phyloP scores from a whole-genome alignment of 768 basidiomycete species.

The Boletus sp. region DNA sequence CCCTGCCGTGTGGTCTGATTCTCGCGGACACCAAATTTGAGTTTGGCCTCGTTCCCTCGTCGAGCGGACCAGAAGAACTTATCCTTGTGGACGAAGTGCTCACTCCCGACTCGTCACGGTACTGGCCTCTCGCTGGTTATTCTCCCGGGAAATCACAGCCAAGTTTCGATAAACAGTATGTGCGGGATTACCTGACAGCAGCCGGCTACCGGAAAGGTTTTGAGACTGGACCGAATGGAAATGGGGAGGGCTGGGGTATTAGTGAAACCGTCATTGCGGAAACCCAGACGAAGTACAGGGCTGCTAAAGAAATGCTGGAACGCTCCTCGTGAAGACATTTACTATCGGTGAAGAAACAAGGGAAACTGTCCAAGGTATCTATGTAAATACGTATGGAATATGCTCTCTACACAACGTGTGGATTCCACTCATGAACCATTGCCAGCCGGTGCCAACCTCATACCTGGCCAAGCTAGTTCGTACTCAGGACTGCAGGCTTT shows the following conservation, averaged over 20 bases:
- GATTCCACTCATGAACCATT: background rate
- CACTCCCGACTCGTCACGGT: constrained; percentile 95
- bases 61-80: constrained; percentile 42
- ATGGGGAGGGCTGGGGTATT: constrained; percentile 75
- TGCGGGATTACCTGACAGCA: constrained; percentile 82
- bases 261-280: constrained; percentile 71
- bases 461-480: constrained; percentile 51
- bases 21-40: constrained; percentile 99
- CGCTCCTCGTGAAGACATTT: constrained; percentile 10
- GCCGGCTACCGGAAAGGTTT: constrained; percentile 74
- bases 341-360: background rate
- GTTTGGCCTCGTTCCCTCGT: constrained; percentile 73
- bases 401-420: background rate
- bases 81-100: constrained; percentile 96
- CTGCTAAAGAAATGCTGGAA: constrained; percentile 64
- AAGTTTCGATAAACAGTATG: constrained; percentile 96
- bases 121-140: constrained; percentile 85
- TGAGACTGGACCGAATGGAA: constrained; percentile 68
- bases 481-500: constrained; percentile 74
- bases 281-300: constrained; percentile 75
- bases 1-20: constrained; percentile 75
- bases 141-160: constrained; percentile 71
- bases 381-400: background rate
- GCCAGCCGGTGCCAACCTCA: constrained; percentile 25
- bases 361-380: background rate